Percentiles rank a stretch among this genome's conserved stretches.
phyloP scores from a whole-genome alignment of 139 green algal species.

The Tetratostichococcus sp. region DNA sequence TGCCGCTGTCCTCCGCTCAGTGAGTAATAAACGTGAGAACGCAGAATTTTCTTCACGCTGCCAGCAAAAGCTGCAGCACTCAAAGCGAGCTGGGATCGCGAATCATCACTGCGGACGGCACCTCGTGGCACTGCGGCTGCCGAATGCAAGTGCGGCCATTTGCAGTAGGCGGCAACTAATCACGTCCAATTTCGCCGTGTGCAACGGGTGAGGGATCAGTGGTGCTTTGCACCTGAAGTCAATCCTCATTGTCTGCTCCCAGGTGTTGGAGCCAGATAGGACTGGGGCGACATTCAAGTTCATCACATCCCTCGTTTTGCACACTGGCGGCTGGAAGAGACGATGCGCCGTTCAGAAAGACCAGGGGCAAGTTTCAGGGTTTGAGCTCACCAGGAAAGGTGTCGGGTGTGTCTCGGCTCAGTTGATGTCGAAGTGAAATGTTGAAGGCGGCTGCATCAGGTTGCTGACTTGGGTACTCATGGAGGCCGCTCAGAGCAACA shows the following conservation, averaged over 20 bases:
- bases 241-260: conserved; percentile 54
- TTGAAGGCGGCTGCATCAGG: no score
- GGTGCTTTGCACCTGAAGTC: conserved; percentile 19
- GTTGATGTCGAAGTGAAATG: no score
- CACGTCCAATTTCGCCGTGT: no score
- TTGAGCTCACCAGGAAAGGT: no score
- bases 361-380: no score
- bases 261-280: conserved; percentile 51
- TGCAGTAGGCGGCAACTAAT: no score
- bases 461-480: no score
- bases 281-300: conserved; percentile 59
- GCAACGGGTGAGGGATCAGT: conserved; percentile 34
- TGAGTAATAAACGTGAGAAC: conserved; percentile 18
- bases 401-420: no score
- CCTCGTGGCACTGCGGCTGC: not conserved
- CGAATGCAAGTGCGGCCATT: no score
- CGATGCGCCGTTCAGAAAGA: no score
- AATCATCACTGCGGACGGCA: conserved; percentile 18
- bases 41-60: conserved; percentile 26
- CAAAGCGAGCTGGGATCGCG: conserved; percentile 32
- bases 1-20: conserved; percentile 10
- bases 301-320: conserved; percentile 32
- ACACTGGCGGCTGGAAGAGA: not conserved
- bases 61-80: conserved; percentile 6
- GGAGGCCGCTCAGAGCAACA: no score